Percentiles rank a stretch among this genome's conserved stretches.
Conservation (phyloP, 2,329 filamentous ascomycete genomes). For the Xylaria sp. region DNA sequence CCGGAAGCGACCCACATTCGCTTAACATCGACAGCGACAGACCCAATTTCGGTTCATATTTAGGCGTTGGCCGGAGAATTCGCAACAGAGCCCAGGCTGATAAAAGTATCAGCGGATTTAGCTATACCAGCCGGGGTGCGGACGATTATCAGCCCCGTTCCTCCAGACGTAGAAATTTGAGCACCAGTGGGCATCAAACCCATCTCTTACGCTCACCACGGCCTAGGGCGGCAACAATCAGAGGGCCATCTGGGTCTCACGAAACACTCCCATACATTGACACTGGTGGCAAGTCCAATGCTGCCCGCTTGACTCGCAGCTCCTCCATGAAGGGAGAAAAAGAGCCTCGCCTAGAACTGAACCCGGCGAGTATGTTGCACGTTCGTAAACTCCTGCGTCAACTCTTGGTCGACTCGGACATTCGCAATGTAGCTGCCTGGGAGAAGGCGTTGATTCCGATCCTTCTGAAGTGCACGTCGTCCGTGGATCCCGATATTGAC, state of each 20-base stretch:
- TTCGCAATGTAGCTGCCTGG: slow-evolving; percentile 73
- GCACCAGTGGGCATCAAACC: slow-evolving; percentile 70
- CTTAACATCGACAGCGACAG: slow-evolving; percentile 70
- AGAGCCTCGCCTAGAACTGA: slow-evolving; percentile 74
- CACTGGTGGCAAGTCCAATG: slow-evolving; percentile 37
- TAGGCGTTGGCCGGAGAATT: slow-evolving; percentile 70
- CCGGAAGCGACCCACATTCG: slow-evolving; percentile 59
- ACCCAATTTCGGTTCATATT: slow-evolving; percentile 63
- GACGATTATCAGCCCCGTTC: slow-evolving; percentile 61
- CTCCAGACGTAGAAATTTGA: slow-evolving; percentile 72
- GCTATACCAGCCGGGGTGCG: slow-evolving; percentile 61
- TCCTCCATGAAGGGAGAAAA: slow-evolving; percentile 74
- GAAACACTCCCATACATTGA: slow-evolving; percentile 48
- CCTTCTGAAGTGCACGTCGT: slow-evolving; percentile 82
- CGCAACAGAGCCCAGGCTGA: slow-evolving; percentile 64
- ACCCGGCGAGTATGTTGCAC: slow-evolving; percentile 80
- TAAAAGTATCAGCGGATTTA: slow-evolving; percentile 67
- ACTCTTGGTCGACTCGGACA: slow-evolving; percentile 68
- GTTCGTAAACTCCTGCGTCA: slow-evolving; percentile 81
- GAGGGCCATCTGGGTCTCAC: slow-evolving; percentile 50
- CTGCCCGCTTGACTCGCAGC: slow-evolving; percentile 61
- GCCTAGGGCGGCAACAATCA: slow-evolving; percentile 51
- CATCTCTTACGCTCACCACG: slow-evolving; percentile 70
- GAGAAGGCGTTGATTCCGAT: slow-evolving; percentile 88
- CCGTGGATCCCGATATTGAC: slow-evolving; percentile 88